These are phyloP conservation scores for Arabidopsis thaliana DNA, from an alignment of 345 rosid genomes.

Conservation along the genomic window TAIR10.1 NC_003076.8:22202001-22202500, in stretches of 20 bases:
- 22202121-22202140: constrained; percentile 42
- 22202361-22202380: neutral
- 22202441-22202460: too few species aligned
- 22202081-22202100: constrained; percentile 17
- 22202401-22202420: neutral
- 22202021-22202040: constrained; percentile 31
- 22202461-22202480: too few species aligned
- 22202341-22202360: neutral
- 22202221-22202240: neutral
- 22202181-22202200: too few species aligned
- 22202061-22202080: constrained; percentile 9
- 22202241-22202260: neutral
- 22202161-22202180: neutral
- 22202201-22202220: neutral
- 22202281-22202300: neutral
- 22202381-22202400: neutral
- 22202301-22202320: neutral
- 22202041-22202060: constrained; percentile 46
- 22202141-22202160: constrained; percentile 32
- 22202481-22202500: neutral
- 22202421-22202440: neutral
- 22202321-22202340: neutral
- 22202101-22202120: constrained; percentile 28
- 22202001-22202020: constrained; percentile 30
- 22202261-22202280: neutral